phyloP scores from a whole-genome alignment of 1,284 basidiomycete species.

The Ganoderma sp. region DNA sequence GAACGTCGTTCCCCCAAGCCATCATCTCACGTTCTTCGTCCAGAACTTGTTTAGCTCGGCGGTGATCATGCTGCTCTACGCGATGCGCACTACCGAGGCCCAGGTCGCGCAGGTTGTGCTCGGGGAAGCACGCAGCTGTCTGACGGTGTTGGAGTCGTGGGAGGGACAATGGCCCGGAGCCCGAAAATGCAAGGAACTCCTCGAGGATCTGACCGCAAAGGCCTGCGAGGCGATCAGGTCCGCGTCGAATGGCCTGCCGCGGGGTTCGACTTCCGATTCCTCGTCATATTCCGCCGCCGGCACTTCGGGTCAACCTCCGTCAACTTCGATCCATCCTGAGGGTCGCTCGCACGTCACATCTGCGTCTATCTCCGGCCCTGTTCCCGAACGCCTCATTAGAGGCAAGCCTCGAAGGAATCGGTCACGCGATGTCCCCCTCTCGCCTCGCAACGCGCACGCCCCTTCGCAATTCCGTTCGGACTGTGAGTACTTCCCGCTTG shows the following conservation, averaged over 20 bases:
- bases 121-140: slow-evolving; percentile 80
- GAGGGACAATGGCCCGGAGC: slow-evolving; percentile 91
- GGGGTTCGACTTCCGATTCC: slow-evolving; percentile 27
- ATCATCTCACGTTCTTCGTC: slow-evolving; percentile 90
- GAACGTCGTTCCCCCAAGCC: slow-evolving; percentile 84
- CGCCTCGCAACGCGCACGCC: slow-evolving; percentile 63
- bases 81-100: slow-evolving; percentile 81
- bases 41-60: slow-evolving; percentile 91
- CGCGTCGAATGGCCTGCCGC: slow-evolving; percentile 31
- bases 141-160: slow-evolving; percentile 77
- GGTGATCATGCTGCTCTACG: slow-evolving; percentile 85
- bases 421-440: slow-evolving; percentile 63
- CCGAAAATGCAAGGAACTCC: slow-evolving; percentile 81
- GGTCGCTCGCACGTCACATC: slow-evolving; percentile 30
- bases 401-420: slow-evolving; percentile 60
- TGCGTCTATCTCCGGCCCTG: slow-evolving; percentile 41
- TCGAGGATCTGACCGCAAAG: slow-evolving; percentile 70
- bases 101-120: slow-evolving; percentile 74
- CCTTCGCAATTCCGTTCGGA: slow-evolving; percentile 70
- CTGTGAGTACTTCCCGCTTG: slow-evolving; percentile 51
- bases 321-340: slow-evolving; percentile 27
- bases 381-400: slow-evolving; percentile 52
- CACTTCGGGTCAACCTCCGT: slow-evolving; percentile 33
- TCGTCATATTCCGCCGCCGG: slow-evolving; percentile 31
- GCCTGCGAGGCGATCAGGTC: slow-evolving; percentile 67